These are phyloP conservation scores for Samsoniella hepiali DNA, from an alignment of 2,329 filamentous ascomycete species.

Conservation along the genomic window DNA sequence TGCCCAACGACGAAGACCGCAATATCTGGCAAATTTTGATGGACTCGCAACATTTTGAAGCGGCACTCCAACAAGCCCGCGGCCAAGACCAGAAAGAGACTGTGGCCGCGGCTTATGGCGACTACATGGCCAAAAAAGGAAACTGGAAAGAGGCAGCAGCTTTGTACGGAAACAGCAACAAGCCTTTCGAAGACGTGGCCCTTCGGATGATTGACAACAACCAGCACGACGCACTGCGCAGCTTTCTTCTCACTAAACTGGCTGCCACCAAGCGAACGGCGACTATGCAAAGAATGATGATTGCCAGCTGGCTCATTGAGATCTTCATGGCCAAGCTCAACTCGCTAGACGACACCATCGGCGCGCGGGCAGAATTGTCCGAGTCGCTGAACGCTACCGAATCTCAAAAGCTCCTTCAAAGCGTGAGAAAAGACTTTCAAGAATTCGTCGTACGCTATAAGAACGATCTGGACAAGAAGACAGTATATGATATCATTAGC, in stretches of 20 bases:
- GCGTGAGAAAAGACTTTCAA: conserved; percentile 75
- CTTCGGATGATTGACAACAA: conserved; percentile 85
- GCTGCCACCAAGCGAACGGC: conserved; percentile 75
- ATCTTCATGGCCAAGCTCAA: conserved; percentile 98
- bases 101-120: conserved; percentile 87
- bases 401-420: conserved; percentile 66
- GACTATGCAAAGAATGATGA: conserved; percentile 91
- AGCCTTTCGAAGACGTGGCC: conserved; percentile 94
- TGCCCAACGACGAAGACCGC: conserved; percentile 83
- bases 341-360: conserved; percentile 87
- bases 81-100: conserved; percentile 80
- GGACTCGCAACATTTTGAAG: conserved; percentile 80
- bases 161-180: conserved; percentile 92
- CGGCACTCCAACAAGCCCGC: conserved; percentile 80
- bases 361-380: conserved; percentile 78
- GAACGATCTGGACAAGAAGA: conserved; percentile 81
- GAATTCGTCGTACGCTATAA: conserved; percentile 87
- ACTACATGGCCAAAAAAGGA: conserved; percentile 78
- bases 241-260: conserved; percentile 84
- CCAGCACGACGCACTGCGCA: conserved; percentile 85
- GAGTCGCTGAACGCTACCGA: conserved; percentile 69
- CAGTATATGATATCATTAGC: conserved; percentile 92
- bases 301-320: conserved; percentile 92
- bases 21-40: conserved; percentile 96
- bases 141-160: conserved; percentile 82